These are phyloP conservation scores for Ganoderma meredithae DNA, from an alignment of 1,284 basidiomycete species.

Conservation along the genomic window DNA sequence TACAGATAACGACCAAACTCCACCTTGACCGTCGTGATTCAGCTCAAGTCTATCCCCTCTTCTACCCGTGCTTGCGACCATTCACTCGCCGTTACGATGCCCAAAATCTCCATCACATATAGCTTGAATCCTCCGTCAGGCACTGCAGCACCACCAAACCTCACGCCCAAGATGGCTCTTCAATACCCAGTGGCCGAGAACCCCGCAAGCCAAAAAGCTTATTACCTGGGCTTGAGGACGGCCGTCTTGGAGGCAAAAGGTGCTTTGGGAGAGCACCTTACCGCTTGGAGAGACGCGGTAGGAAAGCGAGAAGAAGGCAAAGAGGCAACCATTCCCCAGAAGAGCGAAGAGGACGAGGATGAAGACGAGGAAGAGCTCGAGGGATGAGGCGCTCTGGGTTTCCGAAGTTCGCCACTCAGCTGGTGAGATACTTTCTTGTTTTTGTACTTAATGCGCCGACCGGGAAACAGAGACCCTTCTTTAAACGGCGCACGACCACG, in stretches of 20 bases:
- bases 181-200: slow-evolving; percentile 45
- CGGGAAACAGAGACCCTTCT: neutral
- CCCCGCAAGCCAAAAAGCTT: slow-evolving; percentile 45
- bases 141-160: slow-evolving; percentile 34
- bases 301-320: slow-evolving; percentile 63
- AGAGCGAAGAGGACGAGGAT: slow-evolving; percentile 52
- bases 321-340: slow-evolving; percentile 43
- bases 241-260: slow-evolving; percentile 60
- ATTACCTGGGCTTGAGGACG: slow-evolving; percentile 58
- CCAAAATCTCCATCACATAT: slow-evolving; percentile 57
- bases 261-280: slow-evolving; percentile 67
- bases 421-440: slow-evolving; percentile 3
- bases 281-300: slow-evolving; percentile 73
- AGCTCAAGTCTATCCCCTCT: neutral
- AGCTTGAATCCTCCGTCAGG: slow-evolving; percentile 54
- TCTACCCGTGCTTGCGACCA: neutral
- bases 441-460: too few relatives aligned
- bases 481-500: neutral
- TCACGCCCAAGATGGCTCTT: slow-evolving; percentile 44
- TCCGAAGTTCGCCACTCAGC: too few relatives aligned
- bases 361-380: slow-evolving; percentile 46
- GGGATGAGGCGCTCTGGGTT: neutral
- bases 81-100: slow-evolving; percentile 37
- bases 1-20: neutral
- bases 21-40: too few relatives aligned